Evolutionary conservation across 164 flowering plant species (phyloP).

Genomic region (Brasenia schreberi): DNA sequence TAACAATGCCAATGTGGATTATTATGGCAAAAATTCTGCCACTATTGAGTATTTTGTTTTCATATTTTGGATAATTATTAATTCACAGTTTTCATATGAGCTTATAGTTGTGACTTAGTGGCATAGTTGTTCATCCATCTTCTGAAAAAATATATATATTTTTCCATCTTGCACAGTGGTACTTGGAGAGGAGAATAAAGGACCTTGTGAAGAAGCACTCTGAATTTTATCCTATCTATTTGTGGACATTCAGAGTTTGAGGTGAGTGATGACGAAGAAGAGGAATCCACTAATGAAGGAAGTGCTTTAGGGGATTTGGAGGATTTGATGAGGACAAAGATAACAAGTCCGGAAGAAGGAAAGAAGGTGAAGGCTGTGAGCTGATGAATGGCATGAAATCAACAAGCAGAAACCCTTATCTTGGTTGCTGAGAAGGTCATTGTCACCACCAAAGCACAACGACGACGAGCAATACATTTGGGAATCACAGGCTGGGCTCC

Average conservation of each 20-base stretch:
- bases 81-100: too few species aligned
- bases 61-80: too few species aligned
- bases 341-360: too few species aligned
- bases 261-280: too few species aligned
- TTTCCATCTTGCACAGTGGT: too few species aligned
- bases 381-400: constrained; percentile 37
- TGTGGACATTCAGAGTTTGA: constrained; percentile 34
- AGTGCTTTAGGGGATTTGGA: constrained; percentile 39
- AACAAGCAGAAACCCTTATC: constrained; percentile 33
- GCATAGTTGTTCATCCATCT: too few species aligned
- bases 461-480: constrained; percentile 47
- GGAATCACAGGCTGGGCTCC: constrained; percentile 51
- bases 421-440: constrained; percentile 47
- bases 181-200: constrained; percentile 43
- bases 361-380: constrained; percentile 46
- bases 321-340: constrained; percentile 42
- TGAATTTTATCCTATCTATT: constrained; percentile 50
- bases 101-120: too few species aligned
- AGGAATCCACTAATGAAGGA: constrained; percentile 24
- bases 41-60: too few species aligned
- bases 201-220: constrained; percentile 54
- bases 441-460: constrained; percentile 46
- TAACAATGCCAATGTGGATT: too few species aligned
- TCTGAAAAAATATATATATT: too few species aligned
- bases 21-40: too few species aligned